Percentiles rank a stretch among this genome's conserved stretches.
phyloP scores from a whole-genome alignment of 2,329 filamentous ascomycete genomes.

The Paracoccidioides lutzii region DNA sequence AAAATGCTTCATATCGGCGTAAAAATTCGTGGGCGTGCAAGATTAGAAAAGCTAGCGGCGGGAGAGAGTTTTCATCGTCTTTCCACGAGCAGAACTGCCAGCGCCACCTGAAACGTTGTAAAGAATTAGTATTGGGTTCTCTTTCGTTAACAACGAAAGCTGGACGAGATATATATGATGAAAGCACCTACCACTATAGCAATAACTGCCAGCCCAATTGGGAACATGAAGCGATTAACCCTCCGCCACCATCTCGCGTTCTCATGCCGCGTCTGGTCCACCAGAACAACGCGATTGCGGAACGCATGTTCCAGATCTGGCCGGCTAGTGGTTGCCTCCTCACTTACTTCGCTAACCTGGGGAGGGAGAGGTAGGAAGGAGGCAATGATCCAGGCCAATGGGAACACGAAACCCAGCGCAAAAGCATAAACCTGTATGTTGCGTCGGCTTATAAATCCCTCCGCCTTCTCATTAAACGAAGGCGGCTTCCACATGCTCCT shows the following conservation, averaged over 20 bases:
- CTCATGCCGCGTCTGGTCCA: constrained; percentile 39
- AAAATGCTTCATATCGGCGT: not conserved
- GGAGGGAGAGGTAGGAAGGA: constrained; percentile 59
- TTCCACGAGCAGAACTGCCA: constrained; percentile 6
- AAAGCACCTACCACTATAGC: constrained; percentile 38
- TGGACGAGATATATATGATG: not conserved
- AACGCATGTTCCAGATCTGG: constrained; percentile 32
- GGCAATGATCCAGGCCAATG: constrained; percentile 69
- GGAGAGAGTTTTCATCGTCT: not conserved
- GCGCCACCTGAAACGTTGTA: not conserved
- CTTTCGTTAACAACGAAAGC: not conserved
- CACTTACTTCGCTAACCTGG: constrained; percentile 41
- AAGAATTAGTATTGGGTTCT: too few species aligned
- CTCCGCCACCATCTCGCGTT: constrained; percentile 55
- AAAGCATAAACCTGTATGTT: constrained; percentile 67
- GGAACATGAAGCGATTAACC: constrained; percentile 49
- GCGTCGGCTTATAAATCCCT: constrained; percentile 49
- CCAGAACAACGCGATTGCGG: constrained; percentile 30
- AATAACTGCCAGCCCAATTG: constrained; percentile 43
- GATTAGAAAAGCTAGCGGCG: not conserved
- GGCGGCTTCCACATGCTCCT: constrained; percentile 61
- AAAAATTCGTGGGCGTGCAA: not conserved
- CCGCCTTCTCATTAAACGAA: constrained; percentile 52
- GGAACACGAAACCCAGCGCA: constrained; percentile 63
- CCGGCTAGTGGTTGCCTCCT: constrained; percentile 29